Evolutionary conservation across 768 basidiomycete species (phyloP), one percentile per base, ranked within the genome.

Genomic region (Boletus rubescentipes): DNA sequence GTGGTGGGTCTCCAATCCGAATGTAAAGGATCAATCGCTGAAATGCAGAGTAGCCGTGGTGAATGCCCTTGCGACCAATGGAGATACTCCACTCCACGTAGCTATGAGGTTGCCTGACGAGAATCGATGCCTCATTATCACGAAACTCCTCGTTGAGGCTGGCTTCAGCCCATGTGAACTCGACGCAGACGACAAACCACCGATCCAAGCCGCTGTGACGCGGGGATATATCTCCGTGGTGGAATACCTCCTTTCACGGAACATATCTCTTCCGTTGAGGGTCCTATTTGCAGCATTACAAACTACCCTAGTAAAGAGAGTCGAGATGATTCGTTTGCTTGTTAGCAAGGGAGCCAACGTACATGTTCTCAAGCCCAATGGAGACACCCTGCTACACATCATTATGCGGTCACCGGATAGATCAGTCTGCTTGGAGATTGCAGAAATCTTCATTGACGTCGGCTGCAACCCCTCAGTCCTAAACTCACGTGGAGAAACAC

Each of bases 1-100:
- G 4, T 40, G 41, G 57, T 57, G 8, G 1, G 55, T 30, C 16
- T n/a, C 34, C 3, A 2, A 20, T n/a, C 10, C 6, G 2, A 20
- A 18, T 4, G 5, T 1, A 9, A 6, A 4, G 12, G 0, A 4
- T 9, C 10, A 3, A 21, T 9, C 2, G 7, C 34, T 60, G 34
- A 60, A 0, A 12, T 12, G 10, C 4, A 1, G 5, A 16, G 1
- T 5, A 60, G 58, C 16, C 7, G 23, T 55, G 1, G 4, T 14
- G 3, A 26, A 49, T 42, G 26, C 38, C 0, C 0, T 59, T 12
- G 32, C 46, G 9, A 8, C 6, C 11, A 58, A 59, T 14, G 58
- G 58, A 5, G 56, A 59, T 29, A 52, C 58, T 10, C 58, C 42
- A 1, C 36, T 59, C 0, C 58, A 59, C 9, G 1, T 58, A 4